Base-by-base conservation (phyloP, 1,284 basidiomycete genomes). In the Gomphus bonarii region DNA sequence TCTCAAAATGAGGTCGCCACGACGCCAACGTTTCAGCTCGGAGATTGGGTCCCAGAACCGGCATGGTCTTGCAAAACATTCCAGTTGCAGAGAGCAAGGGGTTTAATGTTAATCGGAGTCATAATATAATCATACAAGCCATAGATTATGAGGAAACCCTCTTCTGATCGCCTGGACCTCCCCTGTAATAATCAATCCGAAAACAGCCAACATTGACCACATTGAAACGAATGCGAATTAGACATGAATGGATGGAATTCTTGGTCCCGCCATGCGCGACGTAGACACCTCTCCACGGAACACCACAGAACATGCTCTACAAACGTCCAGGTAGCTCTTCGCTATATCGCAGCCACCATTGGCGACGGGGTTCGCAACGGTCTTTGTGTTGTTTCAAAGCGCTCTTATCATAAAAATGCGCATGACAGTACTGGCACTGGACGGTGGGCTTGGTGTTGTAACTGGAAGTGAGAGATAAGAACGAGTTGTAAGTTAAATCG, bases 271-370 rank as follows among this genome's bases (percentile, higher is more conserved):
- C 20, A 43, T 7, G 8, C 20, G 14, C 20, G 42, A 43, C 42
- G 8, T 16, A 43, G 9, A 43, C 42, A 43, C 40, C 11, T 11
- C 18, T 43, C 7, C 42, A 43, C 10, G 8, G n/a, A 43, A 20
- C 20, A 43, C 5, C 42, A 22, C n/a, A 42, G 10, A 33, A 33
- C 40, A 11, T 18, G 8, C 42, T 16, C 42, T 58, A 58, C 43
- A 58, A 47, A 25, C 56, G 56, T n/a, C 56, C 49, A 9, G 56
- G 56, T 5, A 58, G 50, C 42, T 58, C 56, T 33, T 58, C 56
- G 50, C 56, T 51, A 25, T 58, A 58, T 30, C 51, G 52, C n/a
- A 58, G n/a, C 56, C 56, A 58, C 49, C 49, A 58, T 28, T 58
- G 38, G 18, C 43, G 36, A 25, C 56, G 56, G 30, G 56, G 56